These are phyloP conservation scores for Aureobasidium sp. DNA, from an alignment of 2,329 filamentous ascomycete genomes.

Conservation along the genomic window DNA sequence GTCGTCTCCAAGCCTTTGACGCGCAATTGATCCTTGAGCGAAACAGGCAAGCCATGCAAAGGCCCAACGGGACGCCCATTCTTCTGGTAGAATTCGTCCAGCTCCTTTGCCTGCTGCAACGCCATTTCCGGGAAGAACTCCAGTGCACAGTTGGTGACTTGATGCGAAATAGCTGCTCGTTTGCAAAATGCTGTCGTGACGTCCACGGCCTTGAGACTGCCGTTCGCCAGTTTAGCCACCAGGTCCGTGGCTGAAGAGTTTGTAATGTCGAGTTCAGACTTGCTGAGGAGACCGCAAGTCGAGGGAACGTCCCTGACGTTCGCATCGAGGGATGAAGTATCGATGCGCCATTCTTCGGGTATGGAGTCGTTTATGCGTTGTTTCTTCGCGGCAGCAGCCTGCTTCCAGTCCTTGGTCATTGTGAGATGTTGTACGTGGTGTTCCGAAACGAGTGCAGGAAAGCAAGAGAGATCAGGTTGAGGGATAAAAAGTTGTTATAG, in stretches of 20 bases:
- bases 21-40: conserved; percentile 20
- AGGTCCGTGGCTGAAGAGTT: conserved; percentile 7
- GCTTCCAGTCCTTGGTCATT: conserved; percentile 11
- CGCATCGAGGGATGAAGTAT: conserved; percentile 29
- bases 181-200: conserved; percentile 47
- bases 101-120: conserved; percentile 40
- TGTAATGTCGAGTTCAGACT: conserved; percentile 15
- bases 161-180: conserved; percentile 43
- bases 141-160: conserved; percentile 42
- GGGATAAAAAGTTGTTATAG: neutral
- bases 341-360: conserved; percentile 53
- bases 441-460: neutral
- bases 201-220: conserved; percentile 39
- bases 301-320: conserved; percentile 5
- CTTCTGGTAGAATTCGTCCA: conserved; percentile 42
- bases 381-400: neutral
- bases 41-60: conserved; percentile 21
- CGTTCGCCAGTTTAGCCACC: neutral
- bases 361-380: conserved; percentile 37
- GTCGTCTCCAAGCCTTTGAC: conserved; percentile 39
- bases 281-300: conserved; percentile 6
- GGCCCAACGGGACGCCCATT: conserved; percentile 35
- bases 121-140: conserved; percentile 36
- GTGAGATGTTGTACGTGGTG: neutral
- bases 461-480: neutral